These are phyloP conservation scores for Myxozyma monticola DNA, from an alignment of 805 yeast species.

Conservation along the genomic window DNA sequence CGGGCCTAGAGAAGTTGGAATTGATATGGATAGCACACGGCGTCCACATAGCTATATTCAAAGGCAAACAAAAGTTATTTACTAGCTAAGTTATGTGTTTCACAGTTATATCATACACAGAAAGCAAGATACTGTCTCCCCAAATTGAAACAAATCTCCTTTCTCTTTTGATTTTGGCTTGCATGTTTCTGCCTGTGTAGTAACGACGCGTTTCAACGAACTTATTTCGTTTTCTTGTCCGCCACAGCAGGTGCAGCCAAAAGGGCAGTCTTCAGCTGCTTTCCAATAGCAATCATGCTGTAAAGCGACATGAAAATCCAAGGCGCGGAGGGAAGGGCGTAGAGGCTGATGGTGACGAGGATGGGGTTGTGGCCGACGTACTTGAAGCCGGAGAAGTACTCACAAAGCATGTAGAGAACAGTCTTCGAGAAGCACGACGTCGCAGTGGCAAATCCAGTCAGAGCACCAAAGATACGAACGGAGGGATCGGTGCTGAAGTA, in stretches of 20 bases:
- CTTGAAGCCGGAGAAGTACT: slow-evolving; percentile 23
- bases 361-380: slow-evolving; percentile 29
- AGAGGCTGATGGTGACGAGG: slow-evolving; percentile 6
- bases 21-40: too few species aligned
- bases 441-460: slow-evolving; percentile 21
- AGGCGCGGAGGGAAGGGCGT: slow-evolving; percentile 21
- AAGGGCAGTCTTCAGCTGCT: slow-evolving; percentile 14
- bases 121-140: too few species aligned
- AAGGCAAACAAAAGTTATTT: too few species aligned
- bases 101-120: too few species aligned
- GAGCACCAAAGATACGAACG: slow-evolving; percentile 15
- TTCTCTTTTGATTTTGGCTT: background rate
- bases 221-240: slow-evolving; percentile 20
- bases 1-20: too few species aligned
- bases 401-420: slow-evolving; percentile 22
- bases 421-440: slow-evolving; percentile 29
- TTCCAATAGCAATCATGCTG: slow-evolving; percentile 10
- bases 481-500: slow-evolving; percentile 4
- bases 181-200: background rate
- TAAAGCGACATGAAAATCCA: slow-evolving; percentile 20
- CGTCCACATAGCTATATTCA: too few species aligned
- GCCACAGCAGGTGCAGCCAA: slow-evolving; percentile 1
- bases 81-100: too few species aligned
- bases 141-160: too few species aligned
- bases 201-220: too few species aligned